phyloP scores from a whole-genome alignment of 345 rosid genomes.

The Corchorus capsularis region DNA sequence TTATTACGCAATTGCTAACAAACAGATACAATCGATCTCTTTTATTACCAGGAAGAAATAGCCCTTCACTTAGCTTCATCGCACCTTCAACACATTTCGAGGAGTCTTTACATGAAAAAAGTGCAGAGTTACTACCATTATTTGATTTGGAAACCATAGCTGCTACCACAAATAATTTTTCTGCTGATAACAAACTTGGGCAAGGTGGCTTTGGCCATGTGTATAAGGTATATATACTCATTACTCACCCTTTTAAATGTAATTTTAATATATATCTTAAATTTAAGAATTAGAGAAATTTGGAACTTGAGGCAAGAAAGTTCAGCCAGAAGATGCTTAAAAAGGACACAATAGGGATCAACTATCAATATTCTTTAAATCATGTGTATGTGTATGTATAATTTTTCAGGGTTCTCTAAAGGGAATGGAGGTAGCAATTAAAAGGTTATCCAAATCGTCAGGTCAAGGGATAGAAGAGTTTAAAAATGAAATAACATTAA shows the following conservation, averaged over 20 bases:
- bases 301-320: too few species aligned
- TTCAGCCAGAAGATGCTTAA: too few species aligned
- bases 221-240: conserved; percentile 42
- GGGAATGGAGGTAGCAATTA: conserved; percentile 52
- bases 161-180: conserved; percentile 52
- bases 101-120: conserved; percentile 25
- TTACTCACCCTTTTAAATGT: not conserved
- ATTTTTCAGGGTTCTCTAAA: conserved; percentile 38
- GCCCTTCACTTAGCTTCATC: conserved; percentile 8
- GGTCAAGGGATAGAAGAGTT: conserved; percentile 58
- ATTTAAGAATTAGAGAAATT: too few species aligned
- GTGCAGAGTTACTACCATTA: conserved; percentile 39
- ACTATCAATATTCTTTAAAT: not conserved
- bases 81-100: conserved; percentile 29
- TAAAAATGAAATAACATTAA: conserved; percentile 43
- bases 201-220: conserved; percentile 73
- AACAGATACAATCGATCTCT: too few species aligned
- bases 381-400: not conserved
- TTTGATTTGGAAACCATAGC: conserved; percentile 45
- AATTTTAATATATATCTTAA: too few species aligned
- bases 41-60: too few species aligned
- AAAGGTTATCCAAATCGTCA: conserved; percentile 45
- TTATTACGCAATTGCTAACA: too few species aligned
- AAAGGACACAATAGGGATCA: too few species aligned
- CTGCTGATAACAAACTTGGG: conserved; percentile 53